These are phyloP conservation scores for Penicillium sp. DNA, from an alignment of 2,329 filamentous ascomycete genomes.

Conservation along the genomic window DNA sequence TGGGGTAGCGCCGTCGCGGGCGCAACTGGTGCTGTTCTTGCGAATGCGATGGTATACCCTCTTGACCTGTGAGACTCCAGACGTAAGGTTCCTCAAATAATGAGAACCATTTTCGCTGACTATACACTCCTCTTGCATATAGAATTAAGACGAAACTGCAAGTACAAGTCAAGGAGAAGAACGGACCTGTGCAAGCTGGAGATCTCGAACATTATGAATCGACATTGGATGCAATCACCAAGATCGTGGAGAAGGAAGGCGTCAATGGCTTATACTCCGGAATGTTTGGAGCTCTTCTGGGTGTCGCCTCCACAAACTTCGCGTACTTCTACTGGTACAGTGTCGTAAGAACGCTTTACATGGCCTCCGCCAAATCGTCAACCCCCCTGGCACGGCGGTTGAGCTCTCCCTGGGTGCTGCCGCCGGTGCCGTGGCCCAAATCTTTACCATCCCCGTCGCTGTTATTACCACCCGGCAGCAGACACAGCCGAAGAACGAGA, in stretches of 20 bases:
- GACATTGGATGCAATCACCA: slow-evolving; percentile 81
- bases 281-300: slow-evolving; percentile 79
- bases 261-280: slow-evolving; percentile 81
- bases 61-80: slow-evolving; percentile 77
- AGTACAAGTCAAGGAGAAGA: slow-evolving; percentile 76
- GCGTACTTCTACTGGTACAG: slow-evolving; percentile 99
- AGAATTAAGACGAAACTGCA: slow-evolving; percentile 96
- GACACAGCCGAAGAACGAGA: slow-evolving; percentile 79
- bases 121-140: slow-evolving; percentile 2
- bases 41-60: slow-evolving; percentile 93
- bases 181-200: slow-evolving; percentile 44
- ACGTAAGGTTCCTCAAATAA: not conserved
- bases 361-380: slow-evolving; percentile 57
- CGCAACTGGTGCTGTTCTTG: slow-evolving; percentile 86
- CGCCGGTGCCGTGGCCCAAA: slow-evolving; percentile 84
- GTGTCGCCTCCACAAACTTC: slow-evolving; percentile 96
- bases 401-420: slow-evolving; percentile 84
- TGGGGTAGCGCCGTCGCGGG: slow-evolving; percentile 94
- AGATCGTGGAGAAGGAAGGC: slow-evolving; percentile 80
- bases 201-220: slow-evolving; percentile 74
- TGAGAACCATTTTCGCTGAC: slow-evolving; percentile 14
- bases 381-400: slow-evolving; percentile 71
- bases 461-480: slow-evolving; percentile 96
- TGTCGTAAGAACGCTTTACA: slow-evolving; percentile 76
- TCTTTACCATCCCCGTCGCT: slow-evolving; percentile 94